Conservation (phyloP, 2,329 filamentous ascomycete genomes). For the Epichloe coenophiala region DNA sequence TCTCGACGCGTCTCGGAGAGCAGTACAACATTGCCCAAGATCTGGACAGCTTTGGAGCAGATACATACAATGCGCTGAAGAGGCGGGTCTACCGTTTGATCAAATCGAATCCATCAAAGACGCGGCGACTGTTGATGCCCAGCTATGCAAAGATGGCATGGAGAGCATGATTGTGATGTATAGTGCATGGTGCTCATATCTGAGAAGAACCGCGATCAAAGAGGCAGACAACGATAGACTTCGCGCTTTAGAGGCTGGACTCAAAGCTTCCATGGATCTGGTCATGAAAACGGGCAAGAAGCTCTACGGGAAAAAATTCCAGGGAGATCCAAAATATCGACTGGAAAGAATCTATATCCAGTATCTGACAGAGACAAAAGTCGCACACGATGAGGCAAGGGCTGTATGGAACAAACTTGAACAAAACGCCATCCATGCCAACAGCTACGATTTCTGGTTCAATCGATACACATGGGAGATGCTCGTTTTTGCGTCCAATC, state of each 20-base stretch:
- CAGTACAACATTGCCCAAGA: conserved; percentile 85
- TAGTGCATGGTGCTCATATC: conserved; percentile 85
- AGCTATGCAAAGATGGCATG: conserved; percentile 76
- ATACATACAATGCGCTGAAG: conserved; percentile 73
- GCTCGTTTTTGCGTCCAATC: conserved; percentile 36
- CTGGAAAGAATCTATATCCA: conserved; percentile 87
- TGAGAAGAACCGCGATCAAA: conserved; percentile 73
- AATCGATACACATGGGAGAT: conserved; percentile 90
- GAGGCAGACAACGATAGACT: conserved; percentile 66
- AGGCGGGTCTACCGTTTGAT: conserved; percentile 59
- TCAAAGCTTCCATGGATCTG: conserved; percentile 74
- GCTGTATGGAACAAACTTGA: conserved; percentile 64
- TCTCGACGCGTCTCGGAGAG: conserved; percentile 63
- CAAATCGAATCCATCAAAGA: conserved; percentile 87
- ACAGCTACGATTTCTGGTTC: conserved; percentile 88
- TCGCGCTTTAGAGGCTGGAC: conserved; percentile 80
- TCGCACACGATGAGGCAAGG: conserved; percentile 63
- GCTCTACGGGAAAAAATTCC: conserved; percentile 59
- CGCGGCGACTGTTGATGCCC: conserved; percentile 71
- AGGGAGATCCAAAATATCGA: conserved; percentile 79
- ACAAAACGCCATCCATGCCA: conserved; percentile 48
- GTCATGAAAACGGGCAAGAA: conserved; percentile 66
- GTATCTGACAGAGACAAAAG: conserved; percentile 75
- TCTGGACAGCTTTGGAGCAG: conserved; percentile 84
- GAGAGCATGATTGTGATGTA: conserved; percentile 84